Conservation (phyloP, 257 asterid genomes). For the Salvia hispanica region DNA sequence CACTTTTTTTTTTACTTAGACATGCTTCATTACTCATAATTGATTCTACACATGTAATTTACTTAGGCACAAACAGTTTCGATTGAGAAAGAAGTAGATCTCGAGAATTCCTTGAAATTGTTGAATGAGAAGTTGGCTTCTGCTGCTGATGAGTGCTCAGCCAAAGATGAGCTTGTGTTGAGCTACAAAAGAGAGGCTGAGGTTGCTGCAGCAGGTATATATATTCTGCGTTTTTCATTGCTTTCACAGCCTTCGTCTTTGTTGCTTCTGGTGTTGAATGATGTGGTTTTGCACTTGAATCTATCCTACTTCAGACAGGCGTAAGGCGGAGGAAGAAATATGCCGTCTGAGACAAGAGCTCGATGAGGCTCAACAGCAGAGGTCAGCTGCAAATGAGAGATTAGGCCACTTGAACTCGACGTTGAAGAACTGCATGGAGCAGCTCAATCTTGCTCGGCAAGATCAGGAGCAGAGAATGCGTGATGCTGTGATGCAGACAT, state of each 20-base stretch:
- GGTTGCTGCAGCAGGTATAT: conserved; percentile 60
- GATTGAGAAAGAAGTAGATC: conserved; percentile 56
- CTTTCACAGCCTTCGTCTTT: not conserved
- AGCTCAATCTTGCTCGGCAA: conserved; percentile 47
- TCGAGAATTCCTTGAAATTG: conserved; percentile 51
- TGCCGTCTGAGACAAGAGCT: conserved; percentile 46
- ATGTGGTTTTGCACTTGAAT: conserved; percentile 1
- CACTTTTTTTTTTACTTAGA: conserved; percentile 7
- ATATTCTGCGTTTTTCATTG: too few relatives aligned
- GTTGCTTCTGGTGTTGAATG: not conserved
- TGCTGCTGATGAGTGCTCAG: conserved; percentile 54
- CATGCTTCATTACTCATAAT: not conserved
- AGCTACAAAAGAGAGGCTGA: conserved; percentile 42
- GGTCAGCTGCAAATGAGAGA: conserved; percentile 53
- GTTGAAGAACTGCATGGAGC: conserved; percentile 64
- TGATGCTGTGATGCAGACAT: conserved; percentile 44
- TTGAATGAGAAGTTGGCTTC: conserved; percentile 64
- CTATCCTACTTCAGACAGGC: conserved; percentile 46
- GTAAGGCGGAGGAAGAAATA: conserved; percentile 60
- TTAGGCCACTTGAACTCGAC: conserved; percentile 58
- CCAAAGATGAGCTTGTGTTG: conserved; percentile 55
- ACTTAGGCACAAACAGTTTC: conserved; percentile 37
- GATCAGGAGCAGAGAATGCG: conserved; percentile 53
- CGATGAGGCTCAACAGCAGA: conserved; percentile 45
- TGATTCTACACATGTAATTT: not conserved